Percentiles rank a stretch among this genome's conserved stretches.
Evolutionary conservation across 345 rosid genomes (phyloP).

Genomic region (Gynandropsis gynandra): DNA sequence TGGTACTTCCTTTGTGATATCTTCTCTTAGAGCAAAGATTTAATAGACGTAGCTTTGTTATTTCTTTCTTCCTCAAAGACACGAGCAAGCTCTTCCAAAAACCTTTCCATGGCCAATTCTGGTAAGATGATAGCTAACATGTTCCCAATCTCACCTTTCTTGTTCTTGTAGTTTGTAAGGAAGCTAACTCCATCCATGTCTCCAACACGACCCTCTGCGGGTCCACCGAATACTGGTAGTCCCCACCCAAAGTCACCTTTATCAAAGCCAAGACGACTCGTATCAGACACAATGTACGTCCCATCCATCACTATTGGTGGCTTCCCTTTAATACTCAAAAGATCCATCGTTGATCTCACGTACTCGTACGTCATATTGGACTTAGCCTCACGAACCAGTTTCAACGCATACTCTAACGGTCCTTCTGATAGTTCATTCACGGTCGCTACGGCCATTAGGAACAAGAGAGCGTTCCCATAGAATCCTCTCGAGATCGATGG

Average conservation of each 20-base stretch:
- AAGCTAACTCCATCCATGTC: conserved; percentile 34
- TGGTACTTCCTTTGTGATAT: too few relatives aligned
- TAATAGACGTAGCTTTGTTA: too few relatives aligned
- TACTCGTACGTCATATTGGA: conserved; percentile 40
- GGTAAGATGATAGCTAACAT: conserved; percentile 44
- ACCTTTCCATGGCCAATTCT: conserved; percentile 35
- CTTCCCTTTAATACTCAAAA: conserved; percentile 41
- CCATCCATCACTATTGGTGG: conserved; percentile 32
- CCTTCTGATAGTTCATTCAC: conserved; percentile 15
- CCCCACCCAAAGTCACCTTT: conserved; percentile 52
- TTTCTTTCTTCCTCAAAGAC: too few relatives aligned
- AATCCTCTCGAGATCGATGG: conserved; percentile 30
- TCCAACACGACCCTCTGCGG: conserved; percentile 11
- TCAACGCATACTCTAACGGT: conserved; percentile 33
- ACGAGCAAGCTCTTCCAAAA: conserved; percentile 30
- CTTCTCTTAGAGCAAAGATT: too few relatives aligned
- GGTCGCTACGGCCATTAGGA: conserved; percentile 25
- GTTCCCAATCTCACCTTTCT: conserved; percentile 36
- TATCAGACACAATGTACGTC: conserved; percentile 34
- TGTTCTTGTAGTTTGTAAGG: conserved; percentile 23
- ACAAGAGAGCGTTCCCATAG: conserved; percentile 36
- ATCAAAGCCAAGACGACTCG: conserved; percentile 30
- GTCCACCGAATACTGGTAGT: conserved; percentile 36
- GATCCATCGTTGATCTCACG: conserved; percentile 41
- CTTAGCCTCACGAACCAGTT: conserved; percentile 27